Evolutionary conservation across 2,329 filamentous ascomycete species (phyloP), one percentile per base, ranked within the genome.

Genomic region (Penicillium sp.): DNA sequence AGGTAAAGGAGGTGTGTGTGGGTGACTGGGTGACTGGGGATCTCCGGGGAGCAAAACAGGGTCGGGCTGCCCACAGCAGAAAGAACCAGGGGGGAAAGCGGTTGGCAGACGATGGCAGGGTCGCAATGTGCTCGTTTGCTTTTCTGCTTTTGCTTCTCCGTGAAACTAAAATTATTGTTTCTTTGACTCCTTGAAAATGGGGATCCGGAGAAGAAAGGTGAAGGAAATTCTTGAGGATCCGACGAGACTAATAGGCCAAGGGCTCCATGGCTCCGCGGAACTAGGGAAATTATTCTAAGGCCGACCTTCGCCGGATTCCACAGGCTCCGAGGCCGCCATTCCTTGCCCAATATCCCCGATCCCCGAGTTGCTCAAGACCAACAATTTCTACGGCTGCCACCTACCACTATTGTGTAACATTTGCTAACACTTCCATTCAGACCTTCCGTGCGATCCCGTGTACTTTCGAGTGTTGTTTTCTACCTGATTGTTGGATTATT

Each of bases 251-350:
- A 37, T 21, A 8, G 39, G 24, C n/a, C n/a, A n/a, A n/a, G n/a
- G n/a, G n/a, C n/a, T n/a, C n/a, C n/a, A n/a, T n/a, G n/a, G 24
- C 39, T 27, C 46, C 46, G 27, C 34, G 50, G 39, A 30, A 51
- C 50, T 54, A 50, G 48, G n/a, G 40, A 44, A 58, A 49, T 57
- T 46, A 52, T 56, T 46, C 23, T 15, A 43, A 44, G 47, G 46
- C 53, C 56, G 54, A 56, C 48, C 43, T 24, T 59, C 54, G 51
- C 56, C 40, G 47, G 51, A 54, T 58, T 54, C 56, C 51, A 51
- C 46, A 40, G 26, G 20, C 26, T 43, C 49, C 49, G 42, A 42
- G 39, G 39, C 39, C 32, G 21, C 52, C 46, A 42, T 41, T 49
- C 45, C 34, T 33, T 21, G 13, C 34, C 4, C 20, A 40, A 40